Evolutionary conservation across 75 land plant genomes (phyloP), one percentile per base, ranked within the genome.

Genomic region (Sequoia sempervirens): DNA sequence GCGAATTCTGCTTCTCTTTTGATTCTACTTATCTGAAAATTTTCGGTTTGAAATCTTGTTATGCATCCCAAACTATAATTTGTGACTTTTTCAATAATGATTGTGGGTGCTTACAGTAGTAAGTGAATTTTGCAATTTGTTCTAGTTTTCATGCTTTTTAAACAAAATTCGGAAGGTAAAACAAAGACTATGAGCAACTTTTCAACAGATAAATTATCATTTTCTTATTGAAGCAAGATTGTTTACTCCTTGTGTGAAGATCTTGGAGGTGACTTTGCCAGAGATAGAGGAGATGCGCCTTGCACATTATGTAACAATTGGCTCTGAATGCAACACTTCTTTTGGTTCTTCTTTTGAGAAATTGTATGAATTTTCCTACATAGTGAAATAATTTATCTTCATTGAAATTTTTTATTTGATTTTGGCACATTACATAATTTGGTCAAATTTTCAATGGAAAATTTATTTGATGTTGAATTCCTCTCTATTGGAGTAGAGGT

Each of bases 261-360:
- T 82, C 45, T 79, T 94, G 41, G 95, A 92, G 79, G 95, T 94
- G 83, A 93, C 96, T 66, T 38, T 95, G 68, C 97, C 97, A 79
- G 96, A 94, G 53, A 90, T 94, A 84, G 95, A 95, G 82, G 89
- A 82, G 61, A 95, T 95, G 97, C 92, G 95, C 2, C 83, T 95
- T 30, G 93, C 94, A 75, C 97, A 95, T 86, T 95, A 93, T 86
- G 34, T 88, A 80, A 94, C 97, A 58, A 93, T 95, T 74, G 95
- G 88, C 30, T 90, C 92, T 7, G 97, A 95, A 83, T 92, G 92
- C 82, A 89, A 82, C 76, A 79, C 89, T 76, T 91, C 96, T 14
- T 53, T 95, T 69, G 88, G 86, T 82, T 72, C 89, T 50, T 68
- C 80, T 82, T 92, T 91, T 17, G 80, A 86, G 37, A 91, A 93